Evolutionary conservation across 2,329 filamentous ascomycete genomes (phyloP).

Genomic region (Dactylellina cionopaga): DNA sequence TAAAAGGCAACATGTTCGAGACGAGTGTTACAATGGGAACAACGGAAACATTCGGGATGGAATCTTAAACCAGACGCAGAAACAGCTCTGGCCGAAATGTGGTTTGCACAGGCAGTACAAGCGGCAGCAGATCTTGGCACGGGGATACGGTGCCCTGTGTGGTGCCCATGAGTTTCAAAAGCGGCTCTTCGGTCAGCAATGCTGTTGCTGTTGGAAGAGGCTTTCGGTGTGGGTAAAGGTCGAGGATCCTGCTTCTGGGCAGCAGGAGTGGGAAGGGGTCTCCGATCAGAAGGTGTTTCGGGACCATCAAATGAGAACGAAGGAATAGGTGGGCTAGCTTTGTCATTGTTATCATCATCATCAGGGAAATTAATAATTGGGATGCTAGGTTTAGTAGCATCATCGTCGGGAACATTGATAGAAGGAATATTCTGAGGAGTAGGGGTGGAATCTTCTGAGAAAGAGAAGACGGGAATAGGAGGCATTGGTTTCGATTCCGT

Average conservation of each 20-base stretch:
- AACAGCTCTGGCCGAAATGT: constrained; percentile 90
- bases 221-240: constrained; percentile 43
- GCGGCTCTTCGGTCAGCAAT: constrained; percentile 41
- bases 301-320: constrained; percentile 53
- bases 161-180: constrained; percentile 43
- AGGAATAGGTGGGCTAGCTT: constrained; percentile 50
- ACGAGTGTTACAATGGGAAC: constrained; percentile 83
- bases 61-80: constrained; percentile 84
- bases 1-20: constrained; percentile 97
- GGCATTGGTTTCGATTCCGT: constrained; percentile 44
- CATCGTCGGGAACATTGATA: constrained; percentile 54
- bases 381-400: constrained; percentile 31
- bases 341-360: constrained; percentile 38
- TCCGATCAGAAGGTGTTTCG: constrained; percentile 24
- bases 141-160: constrained; percentile 45
- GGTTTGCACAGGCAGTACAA: constrained; percentile 83
- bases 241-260: constrained; percentile 41
- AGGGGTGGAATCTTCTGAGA: constrained; percentile 54
- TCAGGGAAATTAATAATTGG: constrained; percentile 52
- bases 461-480: constrained; percentile 53
- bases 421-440: constrained; percentile 36
- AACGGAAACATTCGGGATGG: constrained; percentile 92
- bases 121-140: constrained; percentile 66
- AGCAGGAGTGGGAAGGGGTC: constrained; percentile 35
- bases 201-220: constrained; percentile 27